Evolutionary conservation across 176 grass and related monocot genomes (phyloP), one percentile per base, ranked within the genome.

Genomic region (Oryza rufipogon): DNA sequence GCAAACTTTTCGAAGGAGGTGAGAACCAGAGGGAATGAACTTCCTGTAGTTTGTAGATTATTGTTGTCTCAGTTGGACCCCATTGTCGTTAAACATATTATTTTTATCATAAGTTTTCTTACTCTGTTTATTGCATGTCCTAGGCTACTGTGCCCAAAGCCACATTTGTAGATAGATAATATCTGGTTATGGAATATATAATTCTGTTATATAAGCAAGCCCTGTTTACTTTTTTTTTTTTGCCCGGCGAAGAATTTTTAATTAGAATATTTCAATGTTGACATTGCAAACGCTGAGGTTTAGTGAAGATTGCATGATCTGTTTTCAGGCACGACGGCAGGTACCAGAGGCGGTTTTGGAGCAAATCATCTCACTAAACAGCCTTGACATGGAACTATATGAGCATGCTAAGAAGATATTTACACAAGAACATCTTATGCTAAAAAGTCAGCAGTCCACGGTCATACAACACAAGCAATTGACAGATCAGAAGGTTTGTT

Each of bases 331-430:
- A 66, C 87, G 97, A 17, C 44, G 70, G 16, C 78, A 80, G 38
- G 91, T 99, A 83, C 87, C 97, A 6, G 82, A 88, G 47, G n/a
- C 78, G 66, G 42, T 92, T 83, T 70, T 99, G 71, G 84, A 91
- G 68, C 88, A 99, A 88, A 96, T 99, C n/a, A 86, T 87, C n/a
- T 78, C 82, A 9, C 71, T 96, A 81, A 99, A 99, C 79, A 92
- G 46, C 58, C 91, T 99, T 84, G 97, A 99, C 82, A 86, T 96
- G 78, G 89, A 94, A 84, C 90, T 99, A 38, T 99, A 96, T 85
- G 85, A 87, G 23, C 82, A 96, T 88, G 97, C 93, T 73, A 87
- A 94, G 86, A 87, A 80, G 58, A 94, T 99, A 79, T 99, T 99
- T 79, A 82, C 65, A 69, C 84, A 91, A 81, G 91, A 99, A 72